A percentile compares a stretch with the other conserved stretches of the same genome.
phyloP scores from a whole-genome alignment of 495 filamentous ascomycete genomes.

The Aspergillus sclerotioniger region DNA sequence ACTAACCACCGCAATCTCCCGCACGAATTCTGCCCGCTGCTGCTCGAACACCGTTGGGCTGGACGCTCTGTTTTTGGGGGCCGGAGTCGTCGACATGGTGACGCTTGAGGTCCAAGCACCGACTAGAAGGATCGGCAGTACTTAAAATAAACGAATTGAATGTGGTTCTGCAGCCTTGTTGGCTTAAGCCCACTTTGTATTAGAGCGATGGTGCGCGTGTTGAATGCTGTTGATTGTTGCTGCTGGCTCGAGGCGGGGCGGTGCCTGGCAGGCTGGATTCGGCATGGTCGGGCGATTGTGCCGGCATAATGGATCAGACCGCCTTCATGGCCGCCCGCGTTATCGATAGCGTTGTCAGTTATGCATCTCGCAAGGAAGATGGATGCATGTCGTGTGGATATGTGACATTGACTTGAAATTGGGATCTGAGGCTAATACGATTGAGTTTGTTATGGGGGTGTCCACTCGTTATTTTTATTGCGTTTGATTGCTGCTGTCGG shows the following conservation, averaged over 20 bases:
- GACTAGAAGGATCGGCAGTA: background rate
- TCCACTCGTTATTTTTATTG: no score
- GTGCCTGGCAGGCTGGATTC: background rate
- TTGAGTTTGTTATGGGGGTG: background rate
- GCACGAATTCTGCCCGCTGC: constrained; percentile 73
- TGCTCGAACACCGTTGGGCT: constrained; percentile 65
- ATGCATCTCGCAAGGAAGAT: no score
- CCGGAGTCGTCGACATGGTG: constrained; percentile 21
- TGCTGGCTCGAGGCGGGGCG: background rate
- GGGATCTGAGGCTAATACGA: background rate
- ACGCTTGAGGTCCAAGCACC: background rate
- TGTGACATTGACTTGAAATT: background rate
- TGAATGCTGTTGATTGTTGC: background rate
- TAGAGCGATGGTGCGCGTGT: background rate
- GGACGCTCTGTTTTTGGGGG: constrained; percentile 16
- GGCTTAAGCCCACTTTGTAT: background rate
- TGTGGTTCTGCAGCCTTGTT: background rate
- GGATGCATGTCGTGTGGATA: background rate
- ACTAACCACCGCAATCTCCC: constrained; percentile 74
- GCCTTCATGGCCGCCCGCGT: background rate
- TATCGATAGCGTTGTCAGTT: background rate
- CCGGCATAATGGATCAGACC: background rate
- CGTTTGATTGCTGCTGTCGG: no score
- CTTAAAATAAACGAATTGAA: no score
- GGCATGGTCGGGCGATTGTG: background rate